These are phyloP conservation scores for Nemophila menziesii DNA, from an alignment of 257 asterid species.

Conservation along the genomic window DNA sequence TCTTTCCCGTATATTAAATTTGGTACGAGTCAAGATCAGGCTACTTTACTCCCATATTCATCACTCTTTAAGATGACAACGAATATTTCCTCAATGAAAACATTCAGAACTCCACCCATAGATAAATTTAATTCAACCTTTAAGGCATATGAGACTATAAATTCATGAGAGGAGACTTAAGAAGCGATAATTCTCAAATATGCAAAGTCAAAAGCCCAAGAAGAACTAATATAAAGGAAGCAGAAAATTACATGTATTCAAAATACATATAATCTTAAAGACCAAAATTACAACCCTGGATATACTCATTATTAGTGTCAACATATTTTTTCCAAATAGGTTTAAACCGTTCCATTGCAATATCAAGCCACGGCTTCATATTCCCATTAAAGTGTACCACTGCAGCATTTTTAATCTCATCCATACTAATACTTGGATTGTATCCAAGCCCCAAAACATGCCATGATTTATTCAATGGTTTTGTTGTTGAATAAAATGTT, in stretches of 20 bases:
- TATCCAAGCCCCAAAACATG: constrained; percentile 92
- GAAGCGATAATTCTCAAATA: too few species aligned
- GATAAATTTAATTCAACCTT: too few species aligned
- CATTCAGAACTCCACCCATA: too few species aligned
- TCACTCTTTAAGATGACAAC: too few species aligned
- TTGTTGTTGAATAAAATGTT: constrained; percentile 81
- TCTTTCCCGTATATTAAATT: not conserved
- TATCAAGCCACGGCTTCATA: constrained; percentile 90
- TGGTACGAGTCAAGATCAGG: constrained; percentile 17
- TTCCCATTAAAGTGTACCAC: constrained; percentile 87
- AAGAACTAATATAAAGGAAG: too few species aligned
- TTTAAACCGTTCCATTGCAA: constrained; percentile 65
- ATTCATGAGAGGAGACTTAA: too few species aligned
- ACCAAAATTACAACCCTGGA: constrained; percentile 40
- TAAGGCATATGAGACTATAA: too few species aligned
- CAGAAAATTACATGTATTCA: too few species aligned
- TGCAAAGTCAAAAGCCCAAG: too few species aligned
- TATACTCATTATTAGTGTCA: constrained; percentile 60
- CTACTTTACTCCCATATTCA: too few species aligned
- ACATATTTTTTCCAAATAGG: constrained; percentile 78
- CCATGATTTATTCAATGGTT: constrained; percentile 85
- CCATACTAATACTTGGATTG: constrained; percentile 78
- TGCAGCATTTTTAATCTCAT: constrained; percentile 73
- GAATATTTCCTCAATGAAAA: too few species aligned
- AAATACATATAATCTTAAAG: too few species aligned